These are phyloP conservation scores for Oenanthe javanica DNA, from an alignment of 140 eudicot genomes.

Conservation along the genomic window DNA sequence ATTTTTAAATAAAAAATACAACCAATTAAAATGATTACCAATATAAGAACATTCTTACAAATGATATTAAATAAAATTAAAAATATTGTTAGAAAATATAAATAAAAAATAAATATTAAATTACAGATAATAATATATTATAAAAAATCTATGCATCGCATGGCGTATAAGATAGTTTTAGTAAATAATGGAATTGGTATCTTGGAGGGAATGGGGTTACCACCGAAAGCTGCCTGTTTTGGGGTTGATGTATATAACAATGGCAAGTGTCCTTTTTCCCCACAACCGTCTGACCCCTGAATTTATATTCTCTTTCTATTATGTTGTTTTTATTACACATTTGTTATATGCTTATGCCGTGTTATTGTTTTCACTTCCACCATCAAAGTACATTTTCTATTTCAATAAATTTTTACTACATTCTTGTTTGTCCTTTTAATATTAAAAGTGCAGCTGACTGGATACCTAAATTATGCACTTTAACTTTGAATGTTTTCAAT, in stretches of 20 bases:
- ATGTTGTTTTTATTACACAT: neutral
- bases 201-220: neutral
- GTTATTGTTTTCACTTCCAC: neutral
- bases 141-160: too few relatives aligned
- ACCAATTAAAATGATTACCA: too few relatives aligned
- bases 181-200: neutral
- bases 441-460: neutral
- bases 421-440: neutral
- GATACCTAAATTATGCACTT: neutral
- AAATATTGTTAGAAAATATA: too few relatives aligned
- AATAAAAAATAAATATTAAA: too few relatives aligned
- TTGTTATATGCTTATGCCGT: neutral
- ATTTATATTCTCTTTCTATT: too few relatives aligned
- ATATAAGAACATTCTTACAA: too few relatives aligned
- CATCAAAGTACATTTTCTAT: neutral
- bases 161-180: neutral
- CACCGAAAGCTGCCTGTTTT: neutral
- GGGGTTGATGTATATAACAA: neutral
- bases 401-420: too few relatives aligned
- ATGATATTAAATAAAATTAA: too few relatives aligned
- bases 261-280: neutral
- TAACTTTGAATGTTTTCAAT: neutral
- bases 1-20: too few relatives aligned
- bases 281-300: neutral
- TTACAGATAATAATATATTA: too few relatives aligned